A percentile compares a stretch with the other conserved stretches of the same genome.
phyloP scores from a whole-genome alignment of 2,329 filamentous ascomycete genomes.

The Gliomastix tumulicola region DNA sequence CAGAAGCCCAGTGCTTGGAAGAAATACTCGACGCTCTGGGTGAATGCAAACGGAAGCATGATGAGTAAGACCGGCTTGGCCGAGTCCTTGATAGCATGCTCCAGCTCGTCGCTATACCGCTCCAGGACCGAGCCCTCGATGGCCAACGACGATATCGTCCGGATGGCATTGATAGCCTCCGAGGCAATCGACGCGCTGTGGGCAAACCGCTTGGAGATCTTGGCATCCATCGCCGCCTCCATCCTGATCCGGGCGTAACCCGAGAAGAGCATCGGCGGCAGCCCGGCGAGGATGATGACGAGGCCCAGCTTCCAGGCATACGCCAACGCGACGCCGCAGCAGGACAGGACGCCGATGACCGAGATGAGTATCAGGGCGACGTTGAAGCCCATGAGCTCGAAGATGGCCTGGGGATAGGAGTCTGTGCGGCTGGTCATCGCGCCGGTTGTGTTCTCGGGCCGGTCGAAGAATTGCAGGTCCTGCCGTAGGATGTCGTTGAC shows the following conservation, averaged over 20 bases:
- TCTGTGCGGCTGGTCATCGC: conserved; percentile 22
- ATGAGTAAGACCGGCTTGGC: conserved; percentile 8
- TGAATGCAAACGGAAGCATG: conserved; percentile 11
- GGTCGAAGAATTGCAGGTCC: conserved; percentile 34
- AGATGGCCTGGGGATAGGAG: conserved; percentile 27
- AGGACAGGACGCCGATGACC: conserved; percentile 29
- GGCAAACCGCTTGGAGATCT: conserved; percentile 24
- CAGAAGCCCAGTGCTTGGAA: conserved; percentile 26
- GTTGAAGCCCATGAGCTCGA: conserved; percentile 37
- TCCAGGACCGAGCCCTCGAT: conserved; percentile 24
- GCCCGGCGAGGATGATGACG: conserved; percentile 30
- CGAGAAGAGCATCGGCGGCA: conserved; percentile 29
- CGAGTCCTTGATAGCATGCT: conserved; percentile 13
- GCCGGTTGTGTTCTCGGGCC: conserved; percentile 29
- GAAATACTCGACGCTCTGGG: conserved; percentile 20
- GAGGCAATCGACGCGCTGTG: conserved; percentile 34
- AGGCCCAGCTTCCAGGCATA: conserved; percentile 37
- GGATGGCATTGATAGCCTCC: conserved; percentile 36
- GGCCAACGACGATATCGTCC: conserved; percentile 32
- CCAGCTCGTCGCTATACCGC: conserved; percentile 22
- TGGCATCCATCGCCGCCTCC: conserved; percentile 29
- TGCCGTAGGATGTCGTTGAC: conserved; percentile 25
- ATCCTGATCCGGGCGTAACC: conserved; percentile 36
- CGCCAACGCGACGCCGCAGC: conserved; percentile 28
- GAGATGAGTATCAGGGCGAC: conserved; percentile 31